These are phyloP conservation scores for Nematocida sp. DNA, from an alignment of 371 early-diverging fungal species.

Conservation along the genomic window DNA sequence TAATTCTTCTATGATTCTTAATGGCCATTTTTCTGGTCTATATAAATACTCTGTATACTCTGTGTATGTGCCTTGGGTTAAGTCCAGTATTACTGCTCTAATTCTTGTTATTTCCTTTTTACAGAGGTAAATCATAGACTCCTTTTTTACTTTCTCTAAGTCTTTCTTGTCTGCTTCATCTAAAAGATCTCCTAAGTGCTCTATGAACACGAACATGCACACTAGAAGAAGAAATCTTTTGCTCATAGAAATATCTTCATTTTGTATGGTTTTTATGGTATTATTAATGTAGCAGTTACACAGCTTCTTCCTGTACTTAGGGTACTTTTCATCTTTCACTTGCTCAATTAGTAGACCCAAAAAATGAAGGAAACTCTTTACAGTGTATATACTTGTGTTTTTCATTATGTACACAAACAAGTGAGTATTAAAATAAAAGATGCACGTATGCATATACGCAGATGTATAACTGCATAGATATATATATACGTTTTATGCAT, in stretches of 20 bases:
- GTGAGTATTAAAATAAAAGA: too few relatives aligned
- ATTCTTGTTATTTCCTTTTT: slow-evolving; percentile 37
- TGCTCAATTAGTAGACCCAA: slow-evolving; percentile 4
- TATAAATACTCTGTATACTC: not conserved
- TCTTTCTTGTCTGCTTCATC: not conserved
- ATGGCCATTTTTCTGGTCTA: slow-evolving; percentile 26
- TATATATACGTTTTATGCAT: too few relatives aligned
- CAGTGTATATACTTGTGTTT: slow-evolving; percentile 17
- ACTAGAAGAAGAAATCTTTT: not conserved
- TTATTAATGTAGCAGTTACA: slow-evolving; percentile 36
- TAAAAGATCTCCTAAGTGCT: not conserved
- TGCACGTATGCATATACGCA: too few relatives aligned
- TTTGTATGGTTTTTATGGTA: slow-evolving; percentile 14
- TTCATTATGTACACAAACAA: not conserved
- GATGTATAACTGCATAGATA: too few relatives aligned
- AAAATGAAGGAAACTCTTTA: slow-evolving; percentile 6
- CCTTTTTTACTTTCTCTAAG: not conserved
- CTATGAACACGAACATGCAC: not conserved
- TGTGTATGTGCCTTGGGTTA: slow-evolving; percentile 17
- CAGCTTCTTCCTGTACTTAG: slow-evolving; percentile 38
- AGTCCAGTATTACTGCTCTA: slow-evolving; percentile 35
- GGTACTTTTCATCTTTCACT: not conserved
- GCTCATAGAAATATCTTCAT: not conserved
- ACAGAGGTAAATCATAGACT: slow-evolving; percentile 1
- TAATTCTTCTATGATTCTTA: slow-evolving; percentile 13